Evolutionary conservation across 768 basidiomycete genomes (phyloP).

Genomic region (Dacryopinax primogenitus): DNA sequence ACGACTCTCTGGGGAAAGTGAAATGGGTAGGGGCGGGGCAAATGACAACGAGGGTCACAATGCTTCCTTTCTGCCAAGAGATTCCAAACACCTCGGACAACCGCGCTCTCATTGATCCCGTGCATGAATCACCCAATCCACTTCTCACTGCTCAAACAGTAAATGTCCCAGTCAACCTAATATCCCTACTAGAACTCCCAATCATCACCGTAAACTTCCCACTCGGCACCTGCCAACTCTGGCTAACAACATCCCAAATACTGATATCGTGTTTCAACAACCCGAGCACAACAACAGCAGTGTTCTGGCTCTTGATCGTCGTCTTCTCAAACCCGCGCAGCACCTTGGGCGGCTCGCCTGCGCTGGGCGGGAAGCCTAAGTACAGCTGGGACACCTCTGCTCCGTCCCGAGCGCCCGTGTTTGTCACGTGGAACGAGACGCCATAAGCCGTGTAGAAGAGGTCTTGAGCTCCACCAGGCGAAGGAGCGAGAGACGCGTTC

Average conservation of each 20-base stretch:
- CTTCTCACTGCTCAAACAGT: not conserved
- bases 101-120: no score
- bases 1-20: no score
- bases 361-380: slow-evolving; percentile 47
- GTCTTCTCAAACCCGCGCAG: slow-evolving; percentile 55
- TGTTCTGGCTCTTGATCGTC: slow-evolving; percentile 38
- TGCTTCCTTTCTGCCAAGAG: no score
- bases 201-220: slow-evolving; percentile 52
- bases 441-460: not conserved
- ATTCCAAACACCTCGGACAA: no score
- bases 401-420: slow-evolving; percentile 51
- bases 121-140: no score
- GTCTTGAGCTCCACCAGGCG: not conserved
- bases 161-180: slow-evolving; percentile 35
- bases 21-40: no score
- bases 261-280: slow-evolving; percentile 59
- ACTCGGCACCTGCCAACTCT: slow-evolving; percentile 60
- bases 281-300: slow-evolving; percentile 37
- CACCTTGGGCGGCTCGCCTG: slow-evolving; percentile 58
- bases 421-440: slow-evolving; percentile 52
- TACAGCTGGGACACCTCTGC: slow-evolving; percentile 69
- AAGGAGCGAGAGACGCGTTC: not conserved
- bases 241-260: slow-evolving; percentile 62
- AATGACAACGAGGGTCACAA: no score
- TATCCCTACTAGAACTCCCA: slow-evolving; percentile 43